These are phyloP conservation scores for Ganoderma resinaceum DNA, from an alignment of 1,284 basidiomycete genomes.

Conservation along the genomic window DNA sequence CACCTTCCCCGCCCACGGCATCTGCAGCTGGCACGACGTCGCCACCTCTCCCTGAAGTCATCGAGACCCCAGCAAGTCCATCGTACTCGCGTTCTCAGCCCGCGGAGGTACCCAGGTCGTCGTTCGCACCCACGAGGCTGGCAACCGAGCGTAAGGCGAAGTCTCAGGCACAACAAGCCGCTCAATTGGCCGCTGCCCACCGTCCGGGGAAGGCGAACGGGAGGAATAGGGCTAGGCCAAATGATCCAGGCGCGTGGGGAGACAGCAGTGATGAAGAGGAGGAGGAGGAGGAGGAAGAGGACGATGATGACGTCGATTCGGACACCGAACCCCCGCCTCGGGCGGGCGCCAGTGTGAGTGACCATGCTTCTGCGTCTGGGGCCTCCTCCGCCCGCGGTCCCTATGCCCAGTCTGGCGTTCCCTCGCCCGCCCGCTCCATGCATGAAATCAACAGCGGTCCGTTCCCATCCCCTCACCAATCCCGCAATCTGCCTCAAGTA, in stretches of 20 bases:
- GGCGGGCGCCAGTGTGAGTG: conserved; percentile 40
- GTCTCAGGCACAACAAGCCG: conserved; percentile 81
- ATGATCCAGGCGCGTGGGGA: conserved; percentile 64
- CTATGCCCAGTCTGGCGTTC: conserved; percentile 36
- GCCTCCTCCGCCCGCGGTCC: conserved; percentile 36
- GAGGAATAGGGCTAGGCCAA: conserved; percentile 54
- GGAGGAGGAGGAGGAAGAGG: conserved; percentile 73
- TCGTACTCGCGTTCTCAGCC: conserved; percentile 33
- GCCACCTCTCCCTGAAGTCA: conserved; percentile 36
- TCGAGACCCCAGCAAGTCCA: conserved; percentile 39
- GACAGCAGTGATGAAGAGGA: conserved; percentile 84
- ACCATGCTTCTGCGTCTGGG: conserved; percentile 36
- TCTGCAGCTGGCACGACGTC: conserved; percentile 24
- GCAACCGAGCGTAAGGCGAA: conserved; percentile 86
- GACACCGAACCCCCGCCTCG: conserved; percentile 56
- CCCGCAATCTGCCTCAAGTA: conserved; percentile 52
- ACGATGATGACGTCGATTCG: conserved; percentile 73
- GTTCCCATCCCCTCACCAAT: conserved; percentile 41
- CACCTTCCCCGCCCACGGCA: conserved; percentile 32
- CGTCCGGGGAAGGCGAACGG: conserved; percentile 77
- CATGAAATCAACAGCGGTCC: conserved; percentile 33
- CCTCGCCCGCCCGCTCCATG: conserved; percentile 38
- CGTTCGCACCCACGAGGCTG: conserved; percentile 84
- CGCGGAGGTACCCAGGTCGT: conserved; percentile 60
- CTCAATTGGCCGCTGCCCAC: conserved; percentile 74